phyloP scores from a whole-genome alignment of 345 rosid species.

The Gossypium thurberi region DNA sequence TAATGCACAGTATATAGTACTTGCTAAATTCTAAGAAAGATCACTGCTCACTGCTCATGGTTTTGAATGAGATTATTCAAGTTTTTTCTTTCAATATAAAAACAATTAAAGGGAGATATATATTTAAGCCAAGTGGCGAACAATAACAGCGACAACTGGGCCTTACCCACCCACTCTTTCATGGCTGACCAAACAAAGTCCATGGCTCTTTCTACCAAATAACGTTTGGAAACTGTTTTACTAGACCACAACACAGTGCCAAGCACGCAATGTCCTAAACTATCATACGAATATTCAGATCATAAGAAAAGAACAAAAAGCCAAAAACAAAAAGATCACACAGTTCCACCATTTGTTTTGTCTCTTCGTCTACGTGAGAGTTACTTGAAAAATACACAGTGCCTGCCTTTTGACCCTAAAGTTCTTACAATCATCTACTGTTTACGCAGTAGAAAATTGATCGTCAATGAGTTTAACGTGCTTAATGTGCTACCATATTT shows the following conservation, averaged over 20 bases:
- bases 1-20: neutral
- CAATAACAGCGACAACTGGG: constrained; percentile 40
- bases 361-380: constrained; percentile 7
- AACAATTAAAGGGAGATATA: neutral
- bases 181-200: neutral
- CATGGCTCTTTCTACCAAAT: neutral
- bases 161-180: constrained; percentile 21
- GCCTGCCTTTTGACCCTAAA: neutral
- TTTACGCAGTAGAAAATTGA: neutral
- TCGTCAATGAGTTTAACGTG: neutral
- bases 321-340: neutral
- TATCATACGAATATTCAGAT: neutral
- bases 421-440: neutral
- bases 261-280: neutral
- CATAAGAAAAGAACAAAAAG: neutral
- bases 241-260: neutral
- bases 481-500: neutral
- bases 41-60: no score
- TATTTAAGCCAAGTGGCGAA: constrained; percentile 19
- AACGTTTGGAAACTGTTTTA: neutral
- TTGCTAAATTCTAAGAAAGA: no score
- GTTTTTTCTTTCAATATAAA: neutral
- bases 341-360: neutral
- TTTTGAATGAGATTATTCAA: no score
- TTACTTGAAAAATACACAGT: neutral